Base-by-base conservation (phyloP, 257 asterid genomes). In the Paulownia fortunei region DNA sequence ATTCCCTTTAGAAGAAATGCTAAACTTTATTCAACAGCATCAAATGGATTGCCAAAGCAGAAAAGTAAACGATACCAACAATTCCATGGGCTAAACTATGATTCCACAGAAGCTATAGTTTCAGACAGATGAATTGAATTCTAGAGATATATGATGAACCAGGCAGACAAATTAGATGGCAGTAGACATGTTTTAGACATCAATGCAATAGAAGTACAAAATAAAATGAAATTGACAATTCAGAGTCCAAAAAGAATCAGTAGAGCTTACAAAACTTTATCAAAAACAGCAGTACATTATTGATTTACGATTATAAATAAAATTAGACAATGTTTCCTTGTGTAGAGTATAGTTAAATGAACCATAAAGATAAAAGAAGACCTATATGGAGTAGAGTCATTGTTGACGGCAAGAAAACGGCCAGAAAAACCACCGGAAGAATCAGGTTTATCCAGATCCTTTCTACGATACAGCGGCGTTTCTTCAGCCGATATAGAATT, bases 351-450 rank as follows among this genome's bases (percentile, higher is more conserved):
- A 56, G 0, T 58, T 52, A 19, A 52, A 39, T 37, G 46, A 62
- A 23, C 42, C 24, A 6, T n/a, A 18, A 26, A 79, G 9, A 44
- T 3, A 1, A 68, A 54, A n/a, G n/a, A n/a, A 60, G 52, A 90
- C 95, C 95, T 88, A 41, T 83, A 79, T 62, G 76, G 82, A 87
- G 78, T 75, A 65, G 87, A 60, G 52, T 75, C 86, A 68, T 65
- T 80, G 66, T 69, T 83, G 52, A 63, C 89, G 6, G 76, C 87
- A 26, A 30, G 79, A 32, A 66, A 63, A 74, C 67, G 76, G 64
- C 15, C 34, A 58, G 64, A 2, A 26, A 52, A 6, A 65, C 75
- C 80, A 58, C 83, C 81, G 42, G 89, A 62, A 76, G 71, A 18
- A 76, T 77, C 70, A 18, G 82, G 82, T 56, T 62, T 84, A 32